Base-by-base conservation (phyloP, 306 rosid genomes). In the Cyclanthera cordifolia region DNA sequence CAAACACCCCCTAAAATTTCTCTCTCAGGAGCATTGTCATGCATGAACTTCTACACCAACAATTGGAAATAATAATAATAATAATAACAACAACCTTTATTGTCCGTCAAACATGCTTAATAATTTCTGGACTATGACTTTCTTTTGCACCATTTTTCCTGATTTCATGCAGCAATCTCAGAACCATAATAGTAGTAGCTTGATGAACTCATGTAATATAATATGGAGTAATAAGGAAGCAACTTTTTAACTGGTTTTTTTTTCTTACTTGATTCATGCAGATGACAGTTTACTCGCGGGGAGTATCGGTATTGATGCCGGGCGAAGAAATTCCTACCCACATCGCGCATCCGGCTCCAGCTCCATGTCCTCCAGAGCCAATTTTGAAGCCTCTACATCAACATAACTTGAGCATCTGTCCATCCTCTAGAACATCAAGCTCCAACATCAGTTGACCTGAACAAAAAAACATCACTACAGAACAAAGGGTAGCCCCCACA, bases 251-350 rank as follows among this genome's bases (percentile, higher is more conserved):
- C 41, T 34, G 41, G 6, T 34, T 34, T 8, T 5, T 5, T 34
- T 34, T 54, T 8, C 8, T 74, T 13, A 24, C 10, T 16, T 30
- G 21, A 41, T 46, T 53, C 43, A 21, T 67, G 78, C 70, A 83
- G 81, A 78, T 81, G 79, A 76, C 83, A 15, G 83, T 70, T 16
- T 77, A 85, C 53, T 79, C 77, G 6, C 74, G 74, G 55, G 87
- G 83, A 19, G 87, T 86, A 0, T 82, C 88, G 10, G 96, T 89
- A 50, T 66, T 89, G 76, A 89, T 89, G 96, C 94, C 94, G 0
- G 90, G 94, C 0, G 87, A 87, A 67, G 63, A 81, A 49, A 68
- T 70, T 49, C 96, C 95, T 0, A 80, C 90, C 48, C 84, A 80
- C 87, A 87, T 90, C 14, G 96, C 90, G 14, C 86, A 84, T 51